Base-by-base conservation (phyloP, 441 rosid genomes). In the Raphanus hybrid region DNA sequence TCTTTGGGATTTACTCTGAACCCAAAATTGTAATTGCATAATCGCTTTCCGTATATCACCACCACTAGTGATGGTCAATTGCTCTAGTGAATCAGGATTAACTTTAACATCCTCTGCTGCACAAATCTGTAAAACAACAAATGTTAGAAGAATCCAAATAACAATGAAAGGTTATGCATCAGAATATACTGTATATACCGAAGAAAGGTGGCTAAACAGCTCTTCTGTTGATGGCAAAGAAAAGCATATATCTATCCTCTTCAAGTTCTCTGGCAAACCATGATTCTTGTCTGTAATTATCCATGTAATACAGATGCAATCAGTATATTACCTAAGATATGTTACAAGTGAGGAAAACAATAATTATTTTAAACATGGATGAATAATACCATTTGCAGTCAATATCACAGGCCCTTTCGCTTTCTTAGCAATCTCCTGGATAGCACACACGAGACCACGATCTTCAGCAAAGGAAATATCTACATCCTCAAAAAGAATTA, bases 401-500 rank as follows among this genome's bases (percentile, higher is more conserved):
- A 93, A 78, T 71, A 96, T 81, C 37, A 93, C 87, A 65, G 98
- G 98, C 70, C 98, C 92, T 83, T 91, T 96, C 18, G 96, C 97
- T 64, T 86, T 90, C 83, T 84, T 86, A 57, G 94, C 94, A 82
- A 96, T 96, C 71, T 92, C 91, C 84, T 92, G 90, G 64, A 96
- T 84, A 52, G 98, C 91, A 74, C 90, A 77, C 64, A 93, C 59
- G 78, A 96, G 86, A 82, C 99, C 99, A 81, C 94, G 97, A 79
- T 96, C 99, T 77, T 96, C 98, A 54, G 91, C 82, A 70, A 92
- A 90, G 79, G 77, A 73, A 77, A 96, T 77, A 81, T 96, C 98
- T 70, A 93, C 97, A 85, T 93, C 99, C 85, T 96, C 99, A 52
- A 96, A 88, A 75, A 96, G 92, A 84, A 93, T 88, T 82, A 96